A percentile compares a stretch with the other conserved stretches of the same genome.
These are phyloP conservation scores for Candida mattraensis DNA, from an alignment of 805 yeast species.

Conservation along the genomic window DNA sequence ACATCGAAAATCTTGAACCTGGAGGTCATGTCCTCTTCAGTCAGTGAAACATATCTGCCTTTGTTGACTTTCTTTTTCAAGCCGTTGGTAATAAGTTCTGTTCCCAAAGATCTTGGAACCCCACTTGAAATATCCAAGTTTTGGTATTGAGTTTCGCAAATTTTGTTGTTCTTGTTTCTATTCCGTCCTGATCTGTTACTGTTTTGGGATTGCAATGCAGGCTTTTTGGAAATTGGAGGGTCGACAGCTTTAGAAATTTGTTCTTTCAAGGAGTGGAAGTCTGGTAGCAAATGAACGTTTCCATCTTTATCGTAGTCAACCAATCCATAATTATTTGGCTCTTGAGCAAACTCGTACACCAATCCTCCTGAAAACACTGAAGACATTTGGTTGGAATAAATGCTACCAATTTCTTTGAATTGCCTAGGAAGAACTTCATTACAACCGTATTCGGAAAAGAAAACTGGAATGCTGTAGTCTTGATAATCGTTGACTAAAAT, in stretches of 20 bases:
- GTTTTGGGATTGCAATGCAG: conserved; percentile 17
- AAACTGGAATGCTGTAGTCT: conserved; percentile 71
- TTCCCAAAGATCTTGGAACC: conserved; percentile 45
- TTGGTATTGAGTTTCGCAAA: conserved; percentile 41
- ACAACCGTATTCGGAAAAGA: conserved; percentile 92
- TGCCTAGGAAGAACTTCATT: conserved; percentile 75
- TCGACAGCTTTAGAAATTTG: conserved; percentile 41
- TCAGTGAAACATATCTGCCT: conserved; percentile 52
- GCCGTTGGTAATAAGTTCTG: conserved; percentile 48
- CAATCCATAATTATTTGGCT: conserved; percentile 75
- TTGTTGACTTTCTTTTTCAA: conserved; percentile 39
- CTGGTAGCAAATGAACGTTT: conserved; percentile 42
- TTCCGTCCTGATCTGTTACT: conserved; percentile 17
- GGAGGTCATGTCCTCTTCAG: conserved; percentile 43
- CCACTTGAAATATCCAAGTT: conserved; percentile 44
- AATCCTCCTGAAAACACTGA: conserved; percentile 81
- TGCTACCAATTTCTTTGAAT: conserved; percentile 72
- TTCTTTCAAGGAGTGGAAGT: conserved; percentile 42
- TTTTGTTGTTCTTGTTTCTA: conserved; percentile 15
- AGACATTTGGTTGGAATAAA: conserved; percentile 73
- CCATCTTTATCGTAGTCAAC: conserved; percentile 50
- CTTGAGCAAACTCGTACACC: conserved; percentile 79
- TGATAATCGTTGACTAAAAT: conserved; percentile 69
- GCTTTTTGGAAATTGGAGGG: conserved; percentile 26
- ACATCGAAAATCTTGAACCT: conserved; percentile 42